Conservation (phyloP, 768 basidiomycete species). For the Strobilomyces dryophilus region DNA sequence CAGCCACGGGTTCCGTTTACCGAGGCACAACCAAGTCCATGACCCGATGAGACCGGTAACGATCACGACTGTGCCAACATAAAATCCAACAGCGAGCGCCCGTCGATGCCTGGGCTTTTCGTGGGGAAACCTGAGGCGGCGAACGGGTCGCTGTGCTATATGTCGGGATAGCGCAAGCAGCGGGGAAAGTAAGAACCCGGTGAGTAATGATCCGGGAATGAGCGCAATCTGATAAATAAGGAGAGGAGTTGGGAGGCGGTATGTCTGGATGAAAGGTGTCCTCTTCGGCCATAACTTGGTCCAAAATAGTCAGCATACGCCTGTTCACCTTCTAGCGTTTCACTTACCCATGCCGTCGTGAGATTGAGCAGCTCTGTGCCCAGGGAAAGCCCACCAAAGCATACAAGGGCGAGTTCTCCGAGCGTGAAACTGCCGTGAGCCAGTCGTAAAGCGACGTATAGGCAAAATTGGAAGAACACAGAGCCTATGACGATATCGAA, state of each 20-base stretch:
- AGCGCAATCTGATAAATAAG: conserved; percentile 90
- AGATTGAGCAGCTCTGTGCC: conserved; percentile 84
- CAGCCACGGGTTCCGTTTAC: conserved; percentile 78
- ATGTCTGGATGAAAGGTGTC: conserved; percentile 85
- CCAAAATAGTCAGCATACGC: conserved; percentile 1
- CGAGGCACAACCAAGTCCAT: conserved; percentile 90
- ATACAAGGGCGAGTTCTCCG: conserved; percentile 87
- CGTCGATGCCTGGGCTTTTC: conserved; percentile 81
- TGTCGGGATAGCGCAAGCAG: conserved; percentile 88
- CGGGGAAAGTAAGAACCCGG: conserved; percentile 94
- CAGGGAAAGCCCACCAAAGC: conserved; percentile 82
- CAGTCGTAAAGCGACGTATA: conserved; percentile 85
- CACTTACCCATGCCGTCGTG: conserved; percentile 73
- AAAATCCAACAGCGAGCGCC: conserved; percentile 82
- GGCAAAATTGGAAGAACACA: conserved; percentile 84
- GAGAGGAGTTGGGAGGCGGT: conserved; percentile 87
- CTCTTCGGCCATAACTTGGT: conserved; percentile 72
- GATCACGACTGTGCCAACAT: conserved; percentile 69
- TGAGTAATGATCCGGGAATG: conserved; percentile 85
- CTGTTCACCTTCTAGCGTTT: not conserved
- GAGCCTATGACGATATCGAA: conserved; percentile 72
- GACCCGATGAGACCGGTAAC: conserved; percentile 81
- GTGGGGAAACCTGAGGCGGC: conserved; percentile 74
- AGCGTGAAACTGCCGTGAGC: conserved; percentile 95
- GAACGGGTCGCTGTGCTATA: conserved; percentile 82